phyloP scores from a whole-genome alignment of 2,329 filamentous ascomycete genomes.

The Cadophora luteo-olivacea region DNA sequence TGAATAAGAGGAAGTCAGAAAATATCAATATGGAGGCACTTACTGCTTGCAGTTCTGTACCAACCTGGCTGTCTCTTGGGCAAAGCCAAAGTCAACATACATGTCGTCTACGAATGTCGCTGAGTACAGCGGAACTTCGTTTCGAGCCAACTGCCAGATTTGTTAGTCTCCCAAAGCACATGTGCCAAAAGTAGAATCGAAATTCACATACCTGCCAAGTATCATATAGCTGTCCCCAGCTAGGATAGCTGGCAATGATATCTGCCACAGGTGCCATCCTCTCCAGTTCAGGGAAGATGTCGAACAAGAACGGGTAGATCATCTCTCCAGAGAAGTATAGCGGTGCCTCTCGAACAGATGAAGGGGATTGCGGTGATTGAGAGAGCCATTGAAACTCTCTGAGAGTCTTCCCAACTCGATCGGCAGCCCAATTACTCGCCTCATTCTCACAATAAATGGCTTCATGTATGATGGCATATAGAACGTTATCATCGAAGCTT shows the following conservation, averaged over 20 bases:
- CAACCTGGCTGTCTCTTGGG: slow-evolving; percentile 73
- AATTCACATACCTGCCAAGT: slow-evolving; percentile 55
- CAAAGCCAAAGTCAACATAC: slow-evolving; percentile 84
- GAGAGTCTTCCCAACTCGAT: slow-evolving; percentile 62
- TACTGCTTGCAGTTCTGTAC: slow-evolving; percentile 77
- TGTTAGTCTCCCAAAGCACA: neutral
- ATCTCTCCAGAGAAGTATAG: slow-evolving; percentile 91
- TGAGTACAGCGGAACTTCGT: slow-evolving; percentile 85
- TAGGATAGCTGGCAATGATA: slow-evolving; percentile 68
- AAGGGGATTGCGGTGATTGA: slow-evolving; percentile 40
- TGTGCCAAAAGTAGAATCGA: neutral
- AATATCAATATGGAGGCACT: neutral
- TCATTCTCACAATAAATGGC: slow-evolving; percentile 79
- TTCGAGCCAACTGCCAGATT: slow-evolving; percentile 61
- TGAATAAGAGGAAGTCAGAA: neutral
- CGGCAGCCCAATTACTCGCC: slow-evolving; percentile 77
- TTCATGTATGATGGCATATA: slow-evolving; percentile 90
- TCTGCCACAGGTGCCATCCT: slow-evolving; percentile 72
- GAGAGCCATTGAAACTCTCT: slow-evolving; percentile 54
- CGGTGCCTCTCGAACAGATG: slow-evolving; percentile 53
- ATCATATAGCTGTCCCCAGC: slow-evolving; percentile 83
- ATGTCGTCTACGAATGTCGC: slow-evolving; percentile 87
- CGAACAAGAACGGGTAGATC: slow-evolving; percentile 86
- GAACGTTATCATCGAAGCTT: slow-evolving; percentile 75
- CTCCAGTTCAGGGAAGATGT: slow-evolving; percentile 78